phyloP scores from a whole-genome alignment of 768 basidiomycete genomes.

The Boletus patriciae region DNA sequence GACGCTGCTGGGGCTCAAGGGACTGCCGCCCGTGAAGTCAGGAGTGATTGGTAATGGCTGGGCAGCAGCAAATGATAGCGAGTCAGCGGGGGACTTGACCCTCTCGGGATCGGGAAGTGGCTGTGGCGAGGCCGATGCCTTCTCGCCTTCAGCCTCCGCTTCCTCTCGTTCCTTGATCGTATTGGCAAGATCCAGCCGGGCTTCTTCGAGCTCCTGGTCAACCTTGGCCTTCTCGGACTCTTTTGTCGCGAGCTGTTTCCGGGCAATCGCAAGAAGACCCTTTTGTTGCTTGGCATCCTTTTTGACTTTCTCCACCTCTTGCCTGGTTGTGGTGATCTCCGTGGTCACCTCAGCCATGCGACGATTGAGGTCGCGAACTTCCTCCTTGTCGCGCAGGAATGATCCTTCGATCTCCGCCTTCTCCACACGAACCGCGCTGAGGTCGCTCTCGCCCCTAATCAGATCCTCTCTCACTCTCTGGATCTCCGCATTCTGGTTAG shows the following conservation, averaged over 20 bases:
- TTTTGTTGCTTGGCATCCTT: constrained; percentile 97
- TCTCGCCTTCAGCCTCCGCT: constrained; percentile 51
- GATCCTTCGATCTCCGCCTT: constrained; percentile 89
- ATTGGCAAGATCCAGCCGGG: constrained; percentile 51
- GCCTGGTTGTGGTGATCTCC: constrained; percentile 68
- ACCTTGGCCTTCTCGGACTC: constrained; percentile 73
- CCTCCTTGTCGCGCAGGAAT: constrained; percentile 91
- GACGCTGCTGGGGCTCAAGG: constrained; percentile 43
- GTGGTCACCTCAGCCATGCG: constrained; percentile 79
- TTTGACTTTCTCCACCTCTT: constrained; percentile 80
- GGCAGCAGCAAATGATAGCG: constrained; percentile 60
- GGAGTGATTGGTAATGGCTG: constrained; percentile 75
- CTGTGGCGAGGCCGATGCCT: constrained; percentile 14
- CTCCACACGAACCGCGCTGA: constrained; percentile 84
- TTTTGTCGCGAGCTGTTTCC: constrained; percentile 86
- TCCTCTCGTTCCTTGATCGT: constrained; percentile 56
- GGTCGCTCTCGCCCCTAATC: constrained; percentile 88
- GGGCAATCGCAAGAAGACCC: constrained; percentile 89
- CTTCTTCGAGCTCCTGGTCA: constrained; percentile 72
- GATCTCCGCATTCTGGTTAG: constrained; percentile 68
- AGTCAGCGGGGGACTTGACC: constrained; percentile 45
- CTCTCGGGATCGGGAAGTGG: constrained; percentile 28
- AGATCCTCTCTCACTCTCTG: constrained; percentile 72
- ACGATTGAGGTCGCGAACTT: constrained; percentile 80
- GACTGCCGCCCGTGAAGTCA: constrained; percentile 46